Evolutionary conservation across 768 basidiomycete species (phyloP).

Genomic region (Hydnomerulius pinastri): DNA sequence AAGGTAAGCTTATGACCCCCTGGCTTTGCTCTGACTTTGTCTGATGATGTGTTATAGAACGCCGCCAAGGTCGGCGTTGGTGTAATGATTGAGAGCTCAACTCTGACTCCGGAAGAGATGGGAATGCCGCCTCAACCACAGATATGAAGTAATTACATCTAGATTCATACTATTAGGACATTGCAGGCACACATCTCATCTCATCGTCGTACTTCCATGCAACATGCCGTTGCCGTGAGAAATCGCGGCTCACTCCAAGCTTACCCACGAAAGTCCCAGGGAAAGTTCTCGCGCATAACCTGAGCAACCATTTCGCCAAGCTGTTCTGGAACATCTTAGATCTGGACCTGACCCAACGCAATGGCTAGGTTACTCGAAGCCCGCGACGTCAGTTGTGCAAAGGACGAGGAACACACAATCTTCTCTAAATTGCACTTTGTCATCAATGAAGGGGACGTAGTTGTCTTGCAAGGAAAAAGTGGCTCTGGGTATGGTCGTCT

Average conservation of each 20-base stretch:
- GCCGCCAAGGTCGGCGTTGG: constrained; percentile 93
- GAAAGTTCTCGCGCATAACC: too few species aligned
- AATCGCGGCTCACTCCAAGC: background rate
- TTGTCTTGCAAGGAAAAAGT: constrained; percentile 78
- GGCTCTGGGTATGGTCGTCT: constrained; percentile 61
- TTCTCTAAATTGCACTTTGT: constrained; percentile 63
- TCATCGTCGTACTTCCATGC: constrained; percentile 7
- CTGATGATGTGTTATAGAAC: constrained; percentile 53
- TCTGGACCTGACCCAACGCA: constrained; percentile 9
- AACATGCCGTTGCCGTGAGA: constrained; percentile 20
- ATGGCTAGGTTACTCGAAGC: constrained; percentile 48
- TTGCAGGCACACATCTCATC: constrained; percentile 18
- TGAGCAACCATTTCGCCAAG: too few species aligned
- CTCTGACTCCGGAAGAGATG: constrained; percentile 84
- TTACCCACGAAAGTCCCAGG: background rate
- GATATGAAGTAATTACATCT: constrained; percentile 31
- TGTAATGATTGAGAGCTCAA: constrained; percentile 94
- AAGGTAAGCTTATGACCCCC: constrained; percentile 58
- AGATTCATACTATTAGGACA: constrained; percentile 28
- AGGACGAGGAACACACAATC: constrained; percentile 48
- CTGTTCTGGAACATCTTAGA: too few species aligned
- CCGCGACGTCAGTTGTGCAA: constrained; percentile 49
- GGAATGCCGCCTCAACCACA: constrained; percentile 55
- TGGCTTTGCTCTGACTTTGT: background rate
- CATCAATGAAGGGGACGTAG: constrained; percentile 71